Evolutionary conservation across 257 asterid genomes (phyloP), one percentile per base, ranked within the genome.

Genomic region (Nicotiana attenuata): DNA sequence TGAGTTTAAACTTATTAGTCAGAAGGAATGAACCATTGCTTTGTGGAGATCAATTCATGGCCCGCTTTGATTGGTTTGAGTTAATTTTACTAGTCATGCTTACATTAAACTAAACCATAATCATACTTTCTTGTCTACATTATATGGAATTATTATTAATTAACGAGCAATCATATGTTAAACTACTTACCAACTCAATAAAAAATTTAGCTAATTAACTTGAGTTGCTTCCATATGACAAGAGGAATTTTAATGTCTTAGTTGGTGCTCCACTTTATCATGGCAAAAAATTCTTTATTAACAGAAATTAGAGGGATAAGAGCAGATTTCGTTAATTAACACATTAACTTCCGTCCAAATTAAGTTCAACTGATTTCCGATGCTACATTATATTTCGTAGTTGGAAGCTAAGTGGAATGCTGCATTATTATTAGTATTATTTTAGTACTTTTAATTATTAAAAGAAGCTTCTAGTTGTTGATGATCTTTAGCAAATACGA

Each of bases 21-120:
- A 82, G 65, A 45, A 24, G 80, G 50, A 65, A 84, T 64, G 80
- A 80, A 84, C 81, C 81, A 65, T 80, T 26, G 73, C 1, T 57
- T 22, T 73, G 75, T 66, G 71, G 68, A 33, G 24, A 53, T 41
- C 38, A 52, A 52, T 59, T 76, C 20, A 2, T 33, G 77, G 57
- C 66, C 87, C 38, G 11, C 52, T 50, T 35, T 65, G 69, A 81
- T 35, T 55, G 55, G 82, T 55, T 38, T 17, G 9, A 45, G 15
- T 45, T 50, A 59, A 81, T 83, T 33, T 3, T 22, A 17, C 50
- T 20, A 26, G 66, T 63, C 87, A 64, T 52, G 89, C 78, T 73
- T 73, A 73, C 3, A 73, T 5, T 22, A 71, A 71, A 71, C 4
- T 47, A 71, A 71, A 2, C 59, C 13, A 73, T 6, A 73, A 73